Evolutionary conservation across 768 basidiomycete genomes (phyloP), one percentile per base, ranked within the genome.

Genomic region (Pholiota conissans): DNA sequence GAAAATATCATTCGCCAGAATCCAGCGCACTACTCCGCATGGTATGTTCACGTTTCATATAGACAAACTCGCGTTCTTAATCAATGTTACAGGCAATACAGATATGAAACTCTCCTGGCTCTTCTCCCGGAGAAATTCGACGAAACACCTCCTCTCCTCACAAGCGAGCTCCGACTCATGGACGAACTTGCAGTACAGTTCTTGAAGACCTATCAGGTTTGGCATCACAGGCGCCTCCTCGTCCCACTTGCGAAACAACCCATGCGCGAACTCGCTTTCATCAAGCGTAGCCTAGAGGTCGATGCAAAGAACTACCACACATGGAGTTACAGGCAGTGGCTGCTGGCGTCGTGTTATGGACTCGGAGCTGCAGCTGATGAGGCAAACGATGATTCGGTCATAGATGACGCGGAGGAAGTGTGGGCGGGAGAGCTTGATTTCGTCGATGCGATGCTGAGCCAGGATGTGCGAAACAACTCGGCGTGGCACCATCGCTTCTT

Each of bases 231-330:
- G 40, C 85, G 89, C 3, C 84, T 93, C 32, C 78, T 94, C 34
- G 81, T 93, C 60, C 79, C 79, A 34, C 72, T 78, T 46, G 77
- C 84, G 29, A 76, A 80, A 55, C 69, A 79, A 22, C 81, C 87
- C 5, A 67, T 56, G 3, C 79, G 81, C 8, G 97, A 99, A 72
- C 86, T 98, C 54, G 78, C 69, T 32, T 98, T 97, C 72, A 87
- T 94, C 69, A 81, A 86, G 50, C 72, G 75, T 55, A 86, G 86
- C 1, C 83, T 99, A 28, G 74, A 82, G 7, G 79, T 73, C 20
- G 97, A 99, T 68, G 73, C 84, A 45, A 99, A 99, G 83, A 99
- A 99, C 76, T 99, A 99, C 71, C 96, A 98, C 72, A 98, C 97
- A 0, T 99, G 97, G 97, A 91, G 92, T 7, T 96, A 98, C 72